Base-by-base conservation (phyloP, 306 rosid species). In the Pyrus betulifolia region DNA sequence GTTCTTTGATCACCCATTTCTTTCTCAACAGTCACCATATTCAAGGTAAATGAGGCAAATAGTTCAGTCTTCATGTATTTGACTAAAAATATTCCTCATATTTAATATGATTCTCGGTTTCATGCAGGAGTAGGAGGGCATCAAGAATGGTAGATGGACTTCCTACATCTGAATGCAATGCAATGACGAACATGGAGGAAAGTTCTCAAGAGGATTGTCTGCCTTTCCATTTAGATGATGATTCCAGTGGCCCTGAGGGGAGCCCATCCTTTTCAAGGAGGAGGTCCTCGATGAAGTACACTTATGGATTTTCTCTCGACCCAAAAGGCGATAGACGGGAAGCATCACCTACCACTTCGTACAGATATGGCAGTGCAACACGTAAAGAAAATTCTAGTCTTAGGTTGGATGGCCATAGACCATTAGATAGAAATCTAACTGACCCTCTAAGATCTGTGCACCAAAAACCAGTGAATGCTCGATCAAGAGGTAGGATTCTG, bases 171-270 rank as follows among this genome's bases (percentile, higher is more conserved):
- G 88, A 75, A 40, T 63, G 85, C 55, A 86, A 85, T 81, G 83
- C 86, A 70, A 77, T 66, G 70, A 86, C 85, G 80, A 85, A 79
- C 71, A 71, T 79, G 60, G 97, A 89, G 45, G 98, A 86, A 74
- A 88, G 78, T 80, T 80, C 82, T 76, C 99, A 87, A 78, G 99
- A 96, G 72, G 94, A 96, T 76, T 91, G 87, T 78, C 82, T 96
- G 75, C 99, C 99, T 79, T 96, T 93, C 79, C 79, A 80, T 81
- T 76, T 96, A 70, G 99, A 96, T 76, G 97, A 91, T 6, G 98
- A 96, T 81, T 79, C 94, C 63, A 82, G 97, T 86, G 91, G 93
- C 72, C 88, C 88, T 44, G 97, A 84, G 82, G 92, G 93, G 76
- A 92, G 92, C 83, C 88, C 96, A 51, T 85, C 93, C 75, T 82